A percentile compares a stretch with the other conserved stretches of the same genome.
Evolutionary conservation across 192 early-diverging fungal genomes (phyloP).

Genomic region (Coemansia sp.): DNA sequence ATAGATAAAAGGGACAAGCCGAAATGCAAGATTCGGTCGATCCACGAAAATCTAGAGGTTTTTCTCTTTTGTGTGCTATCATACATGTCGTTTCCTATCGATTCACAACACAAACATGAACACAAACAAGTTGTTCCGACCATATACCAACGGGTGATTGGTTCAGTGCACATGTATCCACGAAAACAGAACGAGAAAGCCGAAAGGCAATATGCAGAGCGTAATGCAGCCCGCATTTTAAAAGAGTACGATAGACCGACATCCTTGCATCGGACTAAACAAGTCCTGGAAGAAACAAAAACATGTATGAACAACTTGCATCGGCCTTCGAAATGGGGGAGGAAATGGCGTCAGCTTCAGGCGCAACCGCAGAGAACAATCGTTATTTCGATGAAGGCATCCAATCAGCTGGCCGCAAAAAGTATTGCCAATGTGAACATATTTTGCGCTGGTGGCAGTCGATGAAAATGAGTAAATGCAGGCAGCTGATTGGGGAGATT

Average conservation of each 20-base stretch:
- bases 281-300: neutral
- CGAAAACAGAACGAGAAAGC: neutral
- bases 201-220: slow-evolving; percentile 4
- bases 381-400: too few relatives aligned
- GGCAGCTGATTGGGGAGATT: too few relatives aligned
- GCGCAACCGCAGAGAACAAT: too few relatives aligned
- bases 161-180: neutral
- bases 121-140: neutral
- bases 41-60: neutral
- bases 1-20: too few relatives aligned
- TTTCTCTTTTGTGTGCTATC: neutral
- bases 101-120: neutral
- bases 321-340: too few relatives aligned
- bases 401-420: too few relatives aligned
- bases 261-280: neutral
- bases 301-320: neutral
- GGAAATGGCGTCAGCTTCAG: too few relatives aligned
- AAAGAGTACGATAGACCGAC: neutral
- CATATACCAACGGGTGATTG: neutral
- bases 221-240: neutral
- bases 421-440: too few relatives aligned
- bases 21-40: slow-evolving; percentile 6
- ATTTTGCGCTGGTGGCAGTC: too few relatives aligned
- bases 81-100: too few relatives aligned
- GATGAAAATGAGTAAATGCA: too few relatives aligned